Percentiles rank a stretch among this genome's conserved stretches.
phyloP scores from a whole-genome alignment of 1,284 basidiomycete genomes.

The Cutaneotrichosporon sp. region DNA sequence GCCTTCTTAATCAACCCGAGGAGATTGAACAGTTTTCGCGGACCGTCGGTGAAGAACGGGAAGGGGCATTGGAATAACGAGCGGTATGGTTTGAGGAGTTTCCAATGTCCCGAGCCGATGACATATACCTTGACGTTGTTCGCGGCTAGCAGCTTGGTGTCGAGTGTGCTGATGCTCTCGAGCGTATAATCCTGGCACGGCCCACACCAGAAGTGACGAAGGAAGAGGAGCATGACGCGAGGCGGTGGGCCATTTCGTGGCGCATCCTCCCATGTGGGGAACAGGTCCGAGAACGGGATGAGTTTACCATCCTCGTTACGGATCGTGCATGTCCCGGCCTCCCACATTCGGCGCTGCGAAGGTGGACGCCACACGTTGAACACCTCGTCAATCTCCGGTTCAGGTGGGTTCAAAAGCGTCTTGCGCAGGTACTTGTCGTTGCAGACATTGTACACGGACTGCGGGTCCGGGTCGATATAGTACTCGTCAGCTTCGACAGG shows the following conservation, averaged over 20 bases:
- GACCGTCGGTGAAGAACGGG: slow-evolving; percentile 47
- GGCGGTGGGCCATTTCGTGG: not conserved
- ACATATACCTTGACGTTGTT: slow-evolving; percentile 44
- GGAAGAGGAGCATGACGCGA: slow-evolving; percentile 47
- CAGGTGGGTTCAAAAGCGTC: slow-evolving; percentile 12
- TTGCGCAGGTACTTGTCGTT: slow-evolving; percentile 9
- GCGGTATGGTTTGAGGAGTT: slow-evolving; percentile 49
- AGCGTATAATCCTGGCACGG: slow-evolving; percentile 52
- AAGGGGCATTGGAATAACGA: slow-evolving; percentile 51
- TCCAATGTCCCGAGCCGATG: slow-evolving; percentile 50
- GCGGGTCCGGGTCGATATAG: slow-evolving; percentile 1
- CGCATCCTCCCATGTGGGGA: slow-evolving; percentile 21
- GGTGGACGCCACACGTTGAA: slow-evolving; percentile 40
- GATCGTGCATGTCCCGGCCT: slow-evolving; percentile 44
- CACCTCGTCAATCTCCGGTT: slow-evolving; percentile 25
- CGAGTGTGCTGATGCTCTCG: slow-evolving; percentile 42
- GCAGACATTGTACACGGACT: slow-evolving; percentile 5
- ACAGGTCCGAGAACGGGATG: slow-evolving; percentile 44
- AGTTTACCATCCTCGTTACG: slow-evolving; percentile 41
- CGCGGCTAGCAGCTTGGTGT: slow-evolving; percentile 39
- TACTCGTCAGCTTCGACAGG: not conserved
- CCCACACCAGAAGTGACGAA: slow-evolving; percentile 52
- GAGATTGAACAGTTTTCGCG: slow-evolving; percentile 43
- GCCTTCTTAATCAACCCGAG: slow-evolving; percentile 45
- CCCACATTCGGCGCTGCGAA: slow-evolving; percentile 34